These are phyloP conservation scores for Entophlyctis luteolus DNA, from an alignment of 192 early-diverging fungal species.

Conservation along the genomic window DNA sequence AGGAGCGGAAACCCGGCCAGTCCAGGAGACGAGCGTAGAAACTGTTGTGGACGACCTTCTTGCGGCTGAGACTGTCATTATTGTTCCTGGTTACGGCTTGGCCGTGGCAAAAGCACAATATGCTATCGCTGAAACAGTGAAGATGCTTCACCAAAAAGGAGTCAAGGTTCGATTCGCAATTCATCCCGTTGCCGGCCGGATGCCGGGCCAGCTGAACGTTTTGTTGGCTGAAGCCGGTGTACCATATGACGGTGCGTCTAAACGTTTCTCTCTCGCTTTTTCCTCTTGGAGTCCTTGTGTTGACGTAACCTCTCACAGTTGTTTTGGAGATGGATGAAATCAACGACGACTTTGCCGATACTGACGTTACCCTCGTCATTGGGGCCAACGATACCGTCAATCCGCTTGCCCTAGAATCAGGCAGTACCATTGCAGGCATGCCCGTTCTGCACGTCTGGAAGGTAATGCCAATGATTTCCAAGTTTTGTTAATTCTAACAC, in stretches of 20 bases:
- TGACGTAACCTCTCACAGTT: neutral
- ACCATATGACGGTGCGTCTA: constrained; percentile 31
- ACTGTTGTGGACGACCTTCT: constrained; percentile 20
- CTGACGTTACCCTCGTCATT: constrained; percentile 32
- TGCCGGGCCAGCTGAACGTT: constrained; percentile 41
- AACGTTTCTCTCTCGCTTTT: too few species aligned
- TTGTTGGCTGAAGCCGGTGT: constrained; percentile 35
- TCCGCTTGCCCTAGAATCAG: constrained; percentile 32
- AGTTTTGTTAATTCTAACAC: too few species aligned
- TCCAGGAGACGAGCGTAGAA: constrained; percentile 26
- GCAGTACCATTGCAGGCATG: constrained; percentile 34
- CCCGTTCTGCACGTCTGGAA: constrained; percentile 40
- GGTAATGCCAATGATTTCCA: neutral
- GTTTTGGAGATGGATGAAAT: constrained; percentile 42
- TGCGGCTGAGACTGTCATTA: constrained; percentile 33
- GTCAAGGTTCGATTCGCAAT: constrained; percentile 37
- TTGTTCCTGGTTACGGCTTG: constrained; percentile 39
- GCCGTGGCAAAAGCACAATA: constrained; percentile 43
- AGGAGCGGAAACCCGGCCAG: neutral
- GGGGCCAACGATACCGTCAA: constrained; percentile 43
- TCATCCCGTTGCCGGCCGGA: constrained; percentile 39
- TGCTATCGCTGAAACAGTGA: constrained; percentile 36
- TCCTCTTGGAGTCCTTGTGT: neutral
- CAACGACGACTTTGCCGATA: constrained; percentile 35
- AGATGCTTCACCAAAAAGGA: constrained; percentile 24